These are phyloP conservation scores for Starmera amethionina DNA, from an alignment of 805 yeast genomes.

Conservation along the genomic window DNA sequence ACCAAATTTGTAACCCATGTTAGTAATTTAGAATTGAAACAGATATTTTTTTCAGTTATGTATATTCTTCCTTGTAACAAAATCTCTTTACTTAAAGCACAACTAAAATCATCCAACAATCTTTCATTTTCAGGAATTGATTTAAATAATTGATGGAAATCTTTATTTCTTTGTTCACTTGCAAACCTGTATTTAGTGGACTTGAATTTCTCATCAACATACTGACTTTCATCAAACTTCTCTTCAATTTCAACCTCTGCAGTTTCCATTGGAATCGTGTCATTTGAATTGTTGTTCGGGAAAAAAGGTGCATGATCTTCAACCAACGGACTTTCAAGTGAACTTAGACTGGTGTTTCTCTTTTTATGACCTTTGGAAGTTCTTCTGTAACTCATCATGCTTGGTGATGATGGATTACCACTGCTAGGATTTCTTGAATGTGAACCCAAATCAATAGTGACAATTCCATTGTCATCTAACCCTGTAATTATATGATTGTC, in stretches of 20 bases:
- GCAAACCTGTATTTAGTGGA: conserved; percentile 60
- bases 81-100: conserved; percentile 84
- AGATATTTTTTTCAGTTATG: conserved; percentile 64
- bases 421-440: background rate
- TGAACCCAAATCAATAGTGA: background rate
- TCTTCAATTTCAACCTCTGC: conserved; percentile 1
- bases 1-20: conserved; percentile 87
- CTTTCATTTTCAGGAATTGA: conserved; percentile 60
- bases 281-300: background rate
- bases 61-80: conserved; percentile 82
- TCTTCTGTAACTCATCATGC: conserved; percentile 17
- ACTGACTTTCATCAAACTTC: conserved; percentile 28
- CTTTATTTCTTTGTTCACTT: conserved; percentile 50
- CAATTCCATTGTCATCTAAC: conserved; percentile 1
- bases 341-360: conserved; percentile 11
- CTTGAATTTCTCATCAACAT: conserved; percentile 47
- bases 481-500: background rate
- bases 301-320: conserved; percentile 7
- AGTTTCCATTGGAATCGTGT: background rate
- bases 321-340: conserved; percentile 12
- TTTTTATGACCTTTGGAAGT: conserved; percentile 4
- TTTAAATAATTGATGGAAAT: conserved; percentile 69
- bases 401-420: conserved; percentile 11
- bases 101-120: conserved; percentile 76
- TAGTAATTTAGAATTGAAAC: conserved; percentile 78